Conservation (phyloP, 208 protist genomes). For the Trypanosoma theileri region DNA sequence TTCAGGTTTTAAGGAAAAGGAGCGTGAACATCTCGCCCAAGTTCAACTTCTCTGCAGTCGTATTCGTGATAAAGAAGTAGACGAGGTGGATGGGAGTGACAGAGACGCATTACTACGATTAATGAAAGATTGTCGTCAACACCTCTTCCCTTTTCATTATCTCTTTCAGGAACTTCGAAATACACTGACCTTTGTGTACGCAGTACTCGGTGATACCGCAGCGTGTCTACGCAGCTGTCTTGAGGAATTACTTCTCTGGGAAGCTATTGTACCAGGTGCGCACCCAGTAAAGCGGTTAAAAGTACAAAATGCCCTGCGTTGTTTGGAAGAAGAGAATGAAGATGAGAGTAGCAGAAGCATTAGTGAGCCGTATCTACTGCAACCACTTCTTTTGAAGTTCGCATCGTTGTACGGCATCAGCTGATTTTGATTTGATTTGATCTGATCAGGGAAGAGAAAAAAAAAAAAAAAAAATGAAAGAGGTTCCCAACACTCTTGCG, state of each 20-base stretch:
- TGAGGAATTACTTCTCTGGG: slow-evolving; percentile 81
- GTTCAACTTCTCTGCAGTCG: slow-evolving; percentile 55
- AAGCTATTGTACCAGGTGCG: slow-evolving; percentile 72
- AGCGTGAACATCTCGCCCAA: slow-evolving; percentile 32
- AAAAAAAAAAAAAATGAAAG: no score
- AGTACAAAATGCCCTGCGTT: slow-evolving; percentile 64
- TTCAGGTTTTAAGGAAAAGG: neutral
- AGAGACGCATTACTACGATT: slow-evolving; percentile 44
- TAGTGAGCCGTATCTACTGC: slow-evolving; percentile 31
- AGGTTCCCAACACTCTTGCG: no score
- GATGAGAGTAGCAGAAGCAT: neutral
- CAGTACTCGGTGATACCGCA: slow-evolving; percentile 46
- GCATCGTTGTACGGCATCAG: slow-evolving; percentile 56
- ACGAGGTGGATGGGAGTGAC: slow-evolving; percentile 38
- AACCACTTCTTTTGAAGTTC: slow-evolving; percentile 48
- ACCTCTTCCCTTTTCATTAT: slow-evolving; percentile 81
- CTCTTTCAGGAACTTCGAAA: slow-evolving; percentile 84
- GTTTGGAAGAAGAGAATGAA: slow-evolving; percentile 19
- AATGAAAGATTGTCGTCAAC: slow-evolving; percentile 36
- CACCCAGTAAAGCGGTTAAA: slow-evolving; percentile 85
- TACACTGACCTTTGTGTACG: slow-evolving; percentile 77
- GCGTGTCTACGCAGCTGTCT: slow-evolving; percentile 57
- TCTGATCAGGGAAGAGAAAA: no score
- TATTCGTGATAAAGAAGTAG: slow-evolving; percentile 40
- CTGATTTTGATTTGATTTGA: slow-evolving; percentile 10